These are phyloP conservation scores for Capsella bursapastoris DNA, from an alignment of 345 rosid genomes.

Conservation along the genomic window DNA sequence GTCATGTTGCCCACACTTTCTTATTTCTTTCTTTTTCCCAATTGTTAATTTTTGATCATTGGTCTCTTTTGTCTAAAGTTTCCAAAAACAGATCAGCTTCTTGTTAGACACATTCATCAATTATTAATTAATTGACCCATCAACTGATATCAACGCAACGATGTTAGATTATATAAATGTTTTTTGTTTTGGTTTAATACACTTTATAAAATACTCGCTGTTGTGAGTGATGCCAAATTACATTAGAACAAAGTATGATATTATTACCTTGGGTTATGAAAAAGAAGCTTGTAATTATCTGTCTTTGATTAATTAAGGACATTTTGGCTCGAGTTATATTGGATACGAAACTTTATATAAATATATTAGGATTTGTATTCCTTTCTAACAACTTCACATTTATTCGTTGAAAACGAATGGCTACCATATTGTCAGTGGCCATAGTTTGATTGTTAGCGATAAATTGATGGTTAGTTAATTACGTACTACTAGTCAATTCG, in stretches of 20 bases:
- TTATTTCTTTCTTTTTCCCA: neutral
- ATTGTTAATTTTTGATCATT: conserved; percentile 17
- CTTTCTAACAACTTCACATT: neutral
- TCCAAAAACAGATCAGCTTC: neutral
- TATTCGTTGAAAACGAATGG: neutral
- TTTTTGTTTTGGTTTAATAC: neutral
- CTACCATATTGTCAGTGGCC: neutral
- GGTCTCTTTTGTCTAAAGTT: neutral
- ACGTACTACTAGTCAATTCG: neutral
- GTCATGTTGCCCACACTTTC: conserved; percentile 44
- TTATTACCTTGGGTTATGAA: neutral
- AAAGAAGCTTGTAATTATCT: neutral
- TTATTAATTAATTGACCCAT: conserved; percentile 15
- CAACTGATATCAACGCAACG: conserved; percentile 7
- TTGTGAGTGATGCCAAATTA: neutral
- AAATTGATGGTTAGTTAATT: conserved; percentile 14
- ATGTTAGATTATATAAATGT: neutral
- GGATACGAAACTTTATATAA: neutral
- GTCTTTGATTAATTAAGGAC: neutral
- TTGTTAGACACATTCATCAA: conserved; percentile 23
- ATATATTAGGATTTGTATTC: neutral
- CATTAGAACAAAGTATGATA: conserved; percentile 1
- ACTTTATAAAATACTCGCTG: neutral
- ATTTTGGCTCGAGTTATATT: neutral
- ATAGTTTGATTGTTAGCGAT: conserved; percentile 4